Percentiles rank a stretch among this genome's conserved stretches.
These are phyloP conservation scores for Entomortierella parvispora DNA, from an alignment of 192 early-diverging fungal species.

Conservation along the genomic window DNA sequence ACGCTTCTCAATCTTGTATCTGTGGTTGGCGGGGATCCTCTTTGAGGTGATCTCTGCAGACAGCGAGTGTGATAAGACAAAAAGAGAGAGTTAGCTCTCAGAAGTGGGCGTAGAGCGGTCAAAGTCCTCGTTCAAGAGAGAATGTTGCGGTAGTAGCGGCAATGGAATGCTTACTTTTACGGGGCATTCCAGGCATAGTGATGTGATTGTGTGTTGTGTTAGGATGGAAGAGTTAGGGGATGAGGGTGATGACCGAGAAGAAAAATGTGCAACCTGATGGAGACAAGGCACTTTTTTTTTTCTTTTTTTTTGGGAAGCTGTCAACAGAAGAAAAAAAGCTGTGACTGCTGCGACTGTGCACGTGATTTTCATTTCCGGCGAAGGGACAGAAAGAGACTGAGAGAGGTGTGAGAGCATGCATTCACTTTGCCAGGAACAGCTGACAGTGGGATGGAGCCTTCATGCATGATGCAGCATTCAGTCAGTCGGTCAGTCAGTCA, in stretches of 20 bases:
- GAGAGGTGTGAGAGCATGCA: no score
- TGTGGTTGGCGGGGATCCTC: slow-evolving; percentile 62
- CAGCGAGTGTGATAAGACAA: neutral
- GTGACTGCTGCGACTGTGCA: no score
- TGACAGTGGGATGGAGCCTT: no score
- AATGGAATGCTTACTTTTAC: slow-evolving; percentile 15
- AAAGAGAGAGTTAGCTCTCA: neutral
- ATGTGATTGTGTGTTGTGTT: slow-evolving; percentile 12
- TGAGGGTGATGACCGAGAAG: neutral
- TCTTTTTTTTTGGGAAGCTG: no score
- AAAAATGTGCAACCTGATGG: neutral
- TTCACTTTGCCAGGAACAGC: no score
- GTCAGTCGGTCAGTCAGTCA: no score
- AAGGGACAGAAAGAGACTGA: no score
- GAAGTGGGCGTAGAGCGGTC: neutral
- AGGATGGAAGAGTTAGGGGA: neutral
- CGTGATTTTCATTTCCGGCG: no score
- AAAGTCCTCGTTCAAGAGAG: neutral
- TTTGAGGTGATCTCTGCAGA: slow-evolving; percentile 64
- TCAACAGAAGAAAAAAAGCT: no score
- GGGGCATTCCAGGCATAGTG: slow-evolving; percentile 14
- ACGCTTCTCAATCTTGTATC: slow-evolving; percentile 69
- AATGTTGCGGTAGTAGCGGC: neutral
- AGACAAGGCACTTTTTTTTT: no score
- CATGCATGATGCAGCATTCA: no score